Evolutionary conservation across 1,284 basidiomycete genomes (phyloP), one percentile per base, ranked within the genome.

Genomic region (Kalmanozyma brasiliensis): DNA sequence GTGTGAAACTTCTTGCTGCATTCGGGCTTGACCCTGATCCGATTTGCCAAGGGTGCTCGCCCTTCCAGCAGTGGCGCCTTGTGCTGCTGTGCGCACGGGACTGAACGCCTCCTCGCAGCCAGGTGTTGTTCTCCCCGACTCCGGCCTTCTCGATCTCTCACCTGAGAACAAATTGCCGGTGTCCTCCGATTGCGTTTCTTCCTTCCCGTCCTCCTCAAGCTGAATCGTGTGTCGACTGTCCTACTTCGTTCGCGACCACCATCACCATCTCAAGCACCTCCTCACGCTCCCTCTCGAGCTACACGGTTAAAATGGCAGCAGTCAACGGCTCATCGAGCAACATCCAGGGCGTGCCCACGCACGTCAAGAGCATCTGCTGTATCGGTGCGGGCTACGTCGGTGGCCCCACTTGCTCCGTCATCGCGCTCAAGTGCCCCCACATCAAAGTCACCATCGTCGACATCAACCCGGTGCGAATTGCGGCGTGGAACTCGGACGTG

Each of bases 371-470:
- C 36, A 84, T 85, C 52, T 84, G 84, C 55, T 85, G 84, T 56
- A 84, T 97, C 79, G 94, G 94, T 83, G 94, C 94, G 83, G 94
- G 94, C 82, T 96, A 96, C 83, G 94, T 97, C 80, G 94, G 82
- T 24, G 82, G 82, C 3, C 81, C 81, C 10, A 97, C 94, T 38
- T 97, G 94, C 84, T 91, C 94, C 38, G 92, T 97, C 78, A 92
- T 96, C 73, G 93, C 92, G n/a, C 86, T 91, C 80, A 93, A 91
- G 83, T 95, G 94, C 84, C 94, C 95, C 49, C 88, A 96, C 83
- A 92, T 98, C 85, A 85, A 86, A 58, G 95, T 98, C 82, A 98
- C 92, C 80, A 98, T 98, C 80, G 95, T 98, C 81, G 95, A 98
- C 84, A 87, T 98, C 78, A 98, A 98, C 87, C 87, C 94, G 81